phyloP scores from a whole-genome alignment of 2,329 filamentous ascomycete species.

The Cladosporium colombiae region DNA sequence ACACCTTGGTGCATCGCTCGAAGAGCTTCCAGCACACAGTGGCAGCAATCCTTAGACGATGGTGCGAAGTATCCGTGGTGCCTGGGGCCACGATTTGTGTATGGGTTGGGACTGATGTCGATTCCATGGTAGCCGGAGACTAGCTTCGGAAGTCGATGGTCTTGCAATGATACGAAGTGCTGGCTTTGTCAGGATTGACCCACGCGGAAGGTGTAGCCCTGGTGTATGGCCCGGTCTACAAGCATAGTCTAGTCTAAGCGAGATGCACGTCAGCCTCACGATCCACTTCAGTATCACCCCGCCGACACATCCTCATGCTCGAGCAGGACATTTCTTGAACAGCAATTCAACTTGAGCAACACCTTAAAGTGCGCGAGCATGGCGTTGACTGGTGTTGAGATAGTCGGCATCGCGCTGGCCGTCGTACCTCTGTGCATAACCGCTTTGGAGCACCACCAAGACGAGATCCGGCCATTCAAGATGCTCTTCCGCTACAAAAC shows the following conservation, averaged over 20 bases:
- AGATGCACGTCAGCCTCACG: background rate
- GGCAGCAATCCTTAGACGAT: background rate
- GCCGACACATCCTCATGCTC: background rate
- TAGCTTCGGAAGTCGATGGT: background rate
- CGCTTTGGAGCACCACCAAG: background rate
- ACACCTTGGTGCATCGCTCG: background rate
- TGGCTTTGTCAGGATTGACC: background rate
- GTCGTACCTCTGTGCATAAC: slow-evolving; percentile 4
- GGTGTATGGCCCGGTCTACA: too few species aligned
- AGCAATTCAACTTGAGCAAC: background rate
- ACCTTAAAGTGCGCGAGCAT: background rate
- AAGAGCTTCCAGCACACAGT: background rate
- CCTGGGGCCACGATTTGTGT: background rate
- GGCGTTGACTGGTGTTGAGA: slow-evolving; percentile 7
- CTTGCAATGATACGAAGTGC: background rate
- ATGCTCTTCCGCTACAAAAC: background rate
- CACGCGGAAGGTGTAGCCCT: background rate
- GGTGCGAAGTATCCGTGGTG: background rate
- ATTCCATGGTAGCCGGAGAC: background rate
- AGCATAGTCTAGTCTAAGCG: background rate
- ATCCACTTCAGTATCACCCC: background rate
- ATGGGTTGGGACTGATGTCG: background rate
- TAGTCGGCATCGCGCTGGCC: slow-evolving; percentile 3
- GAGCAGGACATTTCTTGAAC: background rate
- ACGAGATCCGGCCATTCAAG: background rate